Percentiles rank a stretch among this genome's conserved stretches.
Conservation (phyloP, 768 basidiomycete genomes). For the Mycena belliarum region DNA sequence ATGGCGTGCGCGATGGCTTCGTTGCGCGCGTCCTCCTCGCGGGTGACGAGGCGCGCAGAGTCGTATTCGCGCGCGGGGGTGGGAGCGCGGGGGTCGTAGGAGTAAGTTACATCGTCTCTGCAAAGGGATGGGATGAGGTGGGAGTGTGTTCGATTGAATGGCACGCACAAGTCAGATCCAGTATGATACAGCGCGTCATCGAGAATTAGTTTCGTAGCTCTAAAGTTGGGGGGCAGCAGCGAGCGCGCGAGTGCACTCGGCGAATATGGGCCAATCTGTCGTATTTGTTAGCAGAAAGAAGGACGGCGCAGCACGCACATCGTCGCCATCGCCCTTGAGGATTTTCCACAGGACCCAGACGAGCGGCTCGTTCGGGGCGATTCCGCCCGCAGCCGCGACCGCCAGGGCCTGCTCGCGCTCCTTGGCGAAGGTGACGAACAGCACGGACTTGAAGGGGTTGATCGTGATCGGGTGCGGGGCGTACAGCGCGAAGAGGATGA, state of each 20-base stretch:
- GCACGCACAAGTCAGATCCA: conserved; percentile 49
- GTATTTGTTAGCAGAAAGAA: neutral
- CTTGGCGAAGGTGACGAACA: conserved; percentile 65
- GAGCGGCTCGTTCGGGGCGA: conserved; percentile 69
- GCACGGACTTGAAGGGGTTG: conserved; percentile 79
- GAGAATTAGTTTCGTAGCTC: conserved; percentile 69
- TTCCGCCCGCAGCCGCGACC: conserved; percentile 48
- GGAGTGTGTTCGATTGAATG: neutral
- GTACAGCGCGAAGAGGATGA: conserved; percentile 79
- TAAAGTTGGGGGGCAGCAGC: conserved; percentile 73
- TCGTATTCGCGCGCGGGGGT: conserved; percentile 26
- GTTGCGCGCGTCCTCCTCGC: conserved; percentile 57
- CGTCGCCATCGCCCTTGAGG: conserved; percentile 77
- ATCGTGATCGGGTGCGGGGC: conserved; percentile 76
- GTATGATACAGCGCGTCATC: conserved; percentile 62
- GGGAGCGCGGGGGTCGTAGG: conserved; percentile 30
- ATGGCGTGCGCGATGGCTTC: conserved; percentile 63
- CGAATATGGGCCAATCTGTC: conserved; percentile 81
- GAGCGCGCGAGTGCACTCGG: conserved; percentile 72
- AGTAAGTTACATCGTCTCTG: conserved; percentile 50
- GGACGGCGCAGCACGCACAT: conserved; percentile 65
- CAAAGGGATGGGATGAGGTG: too few species aligned
- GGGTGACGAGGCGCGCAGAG: conserved; percentile 30
- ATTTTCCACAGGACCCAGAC: conserved; percentile 91
- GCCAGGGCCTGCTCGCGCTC: conserved; percentile 65